Base-by-base conservation (phyloP, 2,329 filamentous ascomycete genomes). In the Pseudocercospora vitis region DNA sequence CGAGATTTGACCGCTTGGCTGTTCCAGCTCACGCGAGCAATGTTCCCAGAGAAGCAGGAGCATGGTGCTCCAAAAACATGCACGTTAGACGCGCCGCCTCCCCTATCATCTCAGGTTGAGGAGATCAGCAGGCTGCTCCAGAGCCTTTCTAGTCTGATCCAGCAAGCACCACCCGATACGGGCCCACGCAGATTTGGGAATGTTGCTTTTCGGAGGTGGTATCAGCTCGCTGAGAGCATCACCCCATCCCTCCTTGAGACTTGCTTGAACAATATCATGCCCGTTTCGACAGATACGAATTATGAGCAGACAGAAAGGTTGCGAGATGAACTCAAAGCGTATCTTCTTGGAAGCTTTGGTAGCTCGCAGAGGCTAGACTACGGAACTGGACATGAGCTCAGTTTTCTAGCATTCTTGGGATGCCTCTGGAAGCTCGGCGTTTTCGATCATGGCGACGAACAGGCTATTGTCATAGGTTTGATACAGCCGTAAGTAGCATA, bases 331-430 rank as follows among this genome's bases (percentile, higher is more conserved):
- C 74, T 96, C 7, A 79, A 77, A 53, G 79, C 82, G 35, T 99
- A 99, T 69, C 80, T 99, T 1, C 71, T 95, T 3, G 91, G 91
- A 11, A 83, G 82, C 3, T 96, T 96, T 72, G 94, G 94, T 3
- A 97, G 91, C 67, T 73, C 89, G 0, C 90, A 96, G 65, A 79
- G 94, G 50, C 77, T 99, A 21, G 94, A 99, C 73, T 99, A 96
- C 68, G 94, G 94, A 1, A 97, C 94, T 0, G 94, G 94, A 0
- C 94, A 99, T 70, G 94, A 99, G 68, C 76, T 99, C 48, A 96
- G 89, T 72, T 99, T 99, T 65, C 71, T 97, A 6, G 92, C 94
- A 1, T 99, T 99, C 59, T 70, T 99, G 4, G 91, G 85, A 3
- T 86, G 88, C 55, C 76, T 99, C 4, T 99, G 92, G 91, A 96